Percentiles rank a stretch among this genome's conserved stretches.
Conservation (phyloP, 2,329 filamentous ascomycete genomes). For the Rugonectria rugulosa region DNA sequence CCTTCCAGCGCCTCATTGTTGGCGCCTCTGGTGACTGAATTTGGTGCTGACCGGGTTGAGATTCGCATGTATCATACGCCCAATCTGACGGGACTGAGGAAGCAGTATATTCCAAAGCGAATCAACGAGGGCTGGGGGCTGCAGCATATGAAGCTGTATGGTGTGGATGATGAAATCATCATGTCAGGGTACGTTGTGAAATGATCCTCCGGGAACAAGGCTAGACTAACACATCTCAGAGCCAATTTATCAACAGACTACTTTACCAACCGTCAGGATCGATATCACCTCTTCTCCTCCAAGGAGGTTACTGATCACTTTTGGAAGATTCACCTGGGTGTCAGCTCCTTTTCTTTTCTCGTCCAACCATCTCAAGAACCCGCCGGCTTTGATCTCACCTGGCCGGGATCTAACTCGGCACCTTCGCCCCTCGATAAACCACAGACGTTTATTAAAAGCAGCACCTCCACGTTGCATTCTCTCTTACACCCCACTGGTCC, state of each 20-base stretch:
- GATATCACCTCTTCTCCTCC: slow-evolving; percentile 91
- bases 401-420: slow-evolving; percentile 78
- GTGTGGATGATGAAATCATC: slow-evolving; percentile 93
- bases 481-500: slow-evolving; percentile 61
- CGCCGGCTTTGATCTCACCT: slow-evolving; percentile 69
- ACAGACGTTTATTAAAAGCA: slow-evolving; percentile 71
- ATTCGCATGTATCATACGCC: slow-evolving; percentile 98
- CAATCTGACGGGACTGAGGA: slow-evolving; percentile 86
- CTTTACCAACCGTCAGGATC: slow-evolving; percentile 93
- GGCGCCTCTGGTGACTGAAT: slow-evolving; percentile 82
- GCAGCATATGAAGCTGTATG: slow-evolving; percentile 99
- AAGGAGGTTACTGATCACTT: slow-evolving; percentile 85
- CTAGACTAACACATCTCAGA: slow-evolving; percentile 43
- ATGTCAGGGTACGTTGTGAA: slow-evolving; percentile 74
- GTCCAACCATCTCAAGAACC: slow-evolving; percentile 68
- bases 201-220: not conserved
- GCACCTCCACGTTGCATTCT: slow-evolving; percentile 71
- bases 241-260: slow-evolving; percentile 94
- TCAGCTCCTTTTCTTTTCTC: slow-evolving; percentile 82
- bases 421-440: slow-evolving; percentile 78
- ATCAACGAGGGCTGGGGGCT: slow-evolving; percentile 99
- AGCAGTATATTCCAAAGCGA: slow-evolving; percentile 82
- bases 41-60: slow-evolving; percentile 84
- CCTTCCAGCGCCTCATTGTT: slow-evolving; percentile 89
- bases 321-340: slow-evolving; percentile 75